Percentiles rank a stretch among this genome's conserved stretches.
Conservation (phyloP, 177 flowering plant species). For the Telopea speciosissima region DNA sequence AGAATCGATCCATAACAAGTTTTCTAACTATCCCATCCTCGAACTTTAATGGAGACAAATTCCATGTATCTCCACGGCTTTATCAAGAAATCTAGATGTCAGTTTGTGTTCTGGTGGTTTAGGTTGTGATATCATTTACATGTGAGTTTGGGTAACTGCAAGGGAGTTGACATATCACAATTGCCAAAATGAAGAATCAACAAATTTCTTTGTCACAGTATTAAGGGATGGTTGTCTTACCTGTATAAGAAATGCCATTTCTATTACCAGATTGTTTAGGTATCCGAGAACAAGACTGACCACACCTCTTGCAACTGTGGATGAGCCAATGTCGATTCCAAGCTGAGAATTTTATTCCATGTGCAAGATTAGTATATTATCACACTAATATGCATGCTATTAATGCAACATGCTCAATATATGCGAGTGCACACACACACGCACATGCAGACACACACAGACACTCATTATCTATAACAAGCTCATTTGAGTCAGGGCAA, state of each 20-base stretch:
- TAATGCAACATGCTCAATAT: background rate
- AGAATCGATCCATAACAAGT: no score
- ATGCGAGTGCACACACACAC: no score
- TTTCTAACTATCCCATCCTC: background rate
- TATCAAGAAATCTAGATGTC: background rate
- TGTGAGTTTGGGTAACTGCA: background rate
- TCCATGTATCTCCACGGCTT: background rate
- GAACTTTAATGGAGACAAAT: background rate
- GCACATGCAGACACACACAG: background rate
- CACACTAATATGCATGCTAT: background rate
- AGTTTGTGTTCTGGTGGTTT: background rate
- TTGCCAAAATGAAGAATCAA: background rate
- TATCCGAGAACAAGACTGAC: constrained; percentile 89
- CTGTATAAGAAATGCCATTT: constrained; percentile 92
- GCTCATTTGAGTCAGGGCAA: background rate
- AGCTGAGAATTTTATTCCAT: constrained; percentile 39
- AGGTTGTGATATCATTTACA: background rate
- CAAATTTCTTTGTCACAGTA: background rate
- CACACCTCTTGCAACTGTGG: constrained; percentile 92
- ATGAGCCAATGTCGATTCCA: constrained; percentile 78
- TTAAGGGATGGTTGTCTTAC: constrained; percentile 25
- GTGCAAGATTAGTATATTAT: background rate
- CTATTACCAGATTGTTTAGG: constrained; percentile 79
- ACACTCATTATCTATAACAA: no score
- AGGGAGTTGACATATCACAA: background rate